These are phyloP conservation scores for Coemansia sp. DNA, from an alignment of 192 early-diverging fungal genomes.

Conservation along the genomic window DNA sequence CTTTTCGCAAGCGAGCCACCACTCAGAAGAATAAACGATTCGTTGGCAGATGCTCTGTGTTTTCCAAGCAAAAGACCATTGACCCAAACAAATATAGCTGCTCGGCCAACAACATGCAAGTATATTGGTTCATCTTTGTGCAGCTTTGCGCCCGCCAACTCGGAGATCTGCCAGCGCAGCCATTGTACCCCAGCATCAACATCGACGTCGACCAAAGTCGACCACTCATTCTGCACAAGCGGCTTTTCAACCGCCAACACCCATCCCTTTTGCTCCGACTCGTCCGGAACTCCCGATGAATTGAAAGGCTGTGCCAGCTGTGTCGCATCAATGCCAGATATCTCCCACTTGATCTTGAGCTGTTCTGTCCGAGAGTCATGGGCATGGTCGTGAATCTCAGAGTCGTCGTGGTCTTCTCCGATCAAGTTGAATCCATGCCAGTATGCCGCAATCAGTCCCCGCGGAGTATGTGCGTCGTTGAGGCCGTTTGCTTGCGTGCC, in stretches of 20 bases:
- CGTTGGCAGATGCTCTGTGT: constrained; percentile 62
- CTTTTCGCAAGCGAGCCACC: constrained; percentile 12
- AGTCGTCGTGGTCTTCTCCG: constrained; percentile 54
- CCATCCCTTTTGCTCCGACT: constrained; percentile 55
- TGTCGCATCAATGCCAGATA: constrained; percentile 75
- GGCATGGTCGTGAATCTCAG: constrained; percentile 50
- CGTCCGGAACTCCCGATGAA: constrained; percentile 76
- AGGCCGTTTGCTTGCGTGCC: constrained; percentile 67
- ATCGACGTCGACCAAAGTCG: constrained; percentile 25
- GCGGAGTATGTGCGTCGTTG: constrained; percentile 73
- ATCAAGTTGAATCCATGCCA: constrained; percentile 58
- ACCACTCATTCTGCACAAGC: constrained; percentile 38
- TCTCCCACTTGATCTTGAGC: constrained; percentile 59
- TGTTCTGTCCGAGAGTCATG: constrained; percentile 50
- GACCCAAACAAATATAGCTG: constrained; percentile 66
- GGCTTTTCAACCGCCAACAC: constrained; percentile 22
- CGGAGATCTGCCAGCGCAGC: constrained; percentile 25
- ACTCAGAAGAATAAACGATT: constrained; percentile 21
- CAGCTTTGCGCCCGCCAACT: neutral
- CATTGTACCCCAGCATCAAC: constrained; percentile 50
- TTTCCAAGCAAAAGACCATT: constrained; percentile 68
- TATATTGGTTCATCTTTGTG: constrained; percentile 60
- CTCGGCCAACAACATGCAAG: constrained; percentile 65
- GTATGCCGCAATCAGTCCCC: constrained; percentile 69
- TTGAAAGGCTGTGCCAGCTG: constrained; percentile 59